These are phyloP conservation scores for Rosa chinensis DNA, from an alignment of 306 rosid species.

Conservation along the genomic window DNA sequence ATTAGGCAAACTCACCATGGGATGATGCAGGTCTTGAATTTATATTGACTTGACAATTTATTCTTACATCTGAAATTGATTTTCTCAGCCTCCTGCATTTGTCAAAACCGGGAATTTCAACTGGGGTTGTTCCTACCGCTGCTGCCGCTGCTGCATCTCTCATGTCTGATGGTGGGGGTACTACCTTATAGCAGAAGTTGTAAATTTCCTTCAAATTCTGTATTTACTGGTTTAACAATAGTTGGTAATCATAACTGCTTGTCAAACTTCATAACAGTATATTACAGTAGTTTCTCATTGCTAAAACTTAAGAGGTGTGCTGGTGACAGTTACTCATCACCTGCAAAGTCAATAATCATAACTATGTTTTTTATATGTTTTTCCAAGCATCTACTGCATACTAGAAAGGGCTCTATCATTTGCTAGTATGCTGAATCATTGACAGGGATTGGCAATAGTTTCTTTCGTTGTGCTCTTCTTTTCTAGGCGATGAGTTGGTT, in stretches of 20 bases:
- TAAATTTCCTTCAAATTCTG: slow-evolving; percentile 7
- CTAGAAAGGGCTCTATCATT: neutral
- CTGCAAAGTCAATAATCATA: neutral
- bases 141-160: slow-evolving; percentile 99
- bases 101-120: slow-evolving; percentile 88
- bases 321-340: neutral
- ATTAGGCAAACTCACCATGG: neutral
- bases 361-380: neutral
- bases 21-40: slow-evolving; percentile 14
- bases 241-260: neutral
- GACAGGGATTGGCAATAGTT: neutral
- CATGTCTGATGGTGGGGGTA: slow-evolving; percentile 86
- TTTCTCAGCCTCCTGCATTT: slow-evolving; percentile 84
- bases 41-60: slow-evolving; percentile 11
- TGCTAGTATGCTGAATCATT: neutral
- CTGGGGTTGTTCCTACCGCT: slow-evolving; percentile 96
- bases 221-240: neutral
- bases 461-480: neutral
- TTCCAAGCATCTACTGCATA: neutral
- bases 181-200: slow-evolving; percentile 44
- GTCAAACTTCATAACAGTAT: neutral
- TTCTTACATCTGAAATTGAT: slow-evolving; percentile 28
- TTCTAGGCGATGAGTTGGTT: slow-evolving; percentile 11
- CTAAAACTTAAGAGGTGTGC: neutral
- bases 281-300: neutral